phyloP scores from a whole-genome alignment of 2,329 filamentous ascomycete species.

The Penicillium sumatraense region DNA sequence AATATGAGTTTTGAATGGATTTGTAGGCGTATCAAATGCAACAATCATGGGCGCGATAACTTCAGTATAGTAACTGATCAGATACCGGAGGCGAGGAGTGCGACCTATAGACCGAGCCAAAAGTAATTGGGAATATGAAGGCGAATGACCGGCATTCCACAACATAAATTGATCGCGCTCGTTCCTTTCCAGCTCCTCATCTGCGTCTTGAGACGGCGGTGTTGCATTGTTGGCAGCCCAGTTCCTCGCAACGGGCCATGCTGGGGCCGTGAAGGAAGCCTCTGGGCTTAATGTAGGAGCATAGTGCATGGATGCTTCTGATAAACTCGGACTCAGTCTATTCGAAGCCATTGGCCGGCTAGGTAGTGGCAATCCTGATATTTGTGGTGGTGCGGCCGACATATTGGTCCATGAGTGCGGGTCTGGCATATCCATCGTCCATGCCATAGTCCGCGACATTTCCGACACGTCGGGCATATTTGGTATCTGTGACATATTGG shows the following conservation, averaged over 20 bases:
- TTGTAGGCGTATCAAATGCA: conserved; percentile 82
- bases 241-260: conserved; percentile 18
- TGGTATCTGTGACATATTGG: conserved; percentile 1
- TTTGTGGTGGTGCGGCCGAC: conserved; percentile 20
- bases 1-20: conserved; percentile 84
- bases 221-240: conserved; percentile 11
- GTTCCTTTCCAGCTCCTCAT: conserved; percentile 25
- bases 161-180: conserved; percentile 17
- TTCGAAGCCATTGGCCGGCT: conserved; percentile 16
- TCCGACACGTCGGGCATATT: conserved; percentile 20
- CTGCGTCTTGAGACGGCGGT: conserved; percentile 18
- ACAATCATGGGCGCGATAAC: conserved; percentile 92
- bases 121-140: conserved; percentile 42
- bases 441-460: conserved; percentile 19
- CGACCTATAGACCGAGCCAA: conserved; percentile 58
- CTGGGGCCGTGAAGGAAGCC: conserved; percentile 12
- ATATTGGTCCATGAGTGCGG: conserved; percentile 26
- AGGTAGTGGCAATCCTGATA: conserved; percentile 26
- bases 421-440: conserved; percentile 29
- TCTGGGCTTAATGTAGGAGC: conserved; percentile 18
- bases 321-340: conserved; percentile 17
- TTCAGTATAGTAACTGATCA: conserved; percentile 92
- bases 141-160: conserved; percentile 30
- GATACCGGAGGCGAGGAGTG: conserved; percentile 80
- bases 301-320: conserved; percentile 21